These are phyloP conservation scores for Heterobasidion occidentale DNA, from an alignment of 1,284 basidiomycete genomes.

Conservation along the genomic window DNA sequence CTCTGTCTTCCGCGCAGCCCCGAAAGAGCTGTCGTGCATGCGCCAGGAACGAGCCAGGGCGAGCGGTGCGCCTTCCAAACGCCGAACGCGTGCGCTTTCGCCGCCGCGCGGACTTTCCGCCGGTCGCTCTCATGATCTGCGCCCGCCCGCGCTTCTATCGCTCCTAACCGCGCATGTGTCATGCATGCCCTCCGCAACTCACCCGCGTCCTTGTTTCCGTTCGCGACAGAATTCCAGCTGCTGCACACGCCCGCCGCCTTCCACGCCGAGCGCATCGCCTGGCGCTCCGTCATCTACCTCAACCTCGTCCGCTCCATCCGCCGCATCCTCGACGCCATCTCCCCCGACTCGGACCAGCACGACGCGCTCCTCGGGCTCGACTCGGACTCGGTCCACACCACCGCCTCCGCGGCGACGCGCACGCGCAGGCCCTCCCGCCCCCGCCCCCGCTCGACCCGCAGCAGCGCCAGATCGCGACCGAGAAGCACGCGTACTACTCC, in stretches of 20 bases:
- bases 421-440: conserved; percentile 35
- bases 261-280: conserved; percentile 69
- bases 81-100: too few species aligned
- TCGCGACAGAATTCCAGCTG: conserved; percentile 64
- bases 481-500: conserved; percentile 48
- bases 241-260: conserved; percentile 68
- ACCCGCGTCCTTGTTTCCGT: not conserved
- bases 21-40: too few species aligned
- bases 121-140: too few species aligned
- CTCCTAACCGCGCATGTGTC: too few species aligned
- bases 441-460: conserved; percentile 36
- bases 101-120: too few species aligned
- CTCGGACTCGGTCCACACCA: conserved; percentile 31
- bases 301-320: conserved; percentile 75
- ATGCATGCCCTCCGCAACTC: not conserved
- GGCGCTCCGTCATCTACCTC: conserved; percentile 79
- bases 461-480: conserved; percentile 1
- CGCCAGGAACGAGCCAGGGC: too few species aligned
- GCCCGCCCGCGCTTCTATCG: too few species aligned
- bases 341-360: conserved; percentile 54
- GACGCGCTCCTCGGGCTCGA: conserved; percentile 34
- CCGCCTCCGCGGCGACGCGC: conserved; percentile 24
- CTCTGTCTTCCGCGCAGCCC: too few species aligned
- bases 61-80: too few species aligned
- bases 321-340: conserved; percentile 71